These are phyloP conservation scores for Solanum medicagineum DNA, from an alignment of 257 asterid species.

Conservation along the genomic window DNA sequence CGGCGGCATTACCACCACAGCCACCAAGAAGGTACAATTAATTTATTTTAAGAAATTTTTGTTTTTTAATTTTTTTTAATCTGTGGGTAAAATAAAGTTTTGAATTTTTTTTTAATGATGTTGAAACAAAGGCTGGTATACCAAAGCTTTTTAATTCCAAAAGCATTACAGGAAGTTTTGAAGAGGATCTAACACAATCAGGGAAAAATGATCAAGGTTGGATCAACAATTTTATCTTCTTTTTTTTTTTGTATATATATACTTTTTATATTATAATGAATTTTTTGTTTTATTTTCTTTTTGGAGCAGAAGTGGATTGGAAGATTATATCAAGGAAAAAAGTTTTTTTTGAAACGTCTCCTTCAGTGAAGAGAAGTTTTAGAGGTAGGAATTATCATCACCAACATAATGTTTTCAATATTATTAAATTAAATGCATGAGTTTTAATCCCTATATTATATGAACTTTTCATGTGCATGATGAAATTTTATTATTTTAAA, in stretches of 20 bases:
- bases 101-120: neutral
- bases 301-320: slow-evolving; percentile 34
- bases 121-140: slow-evolving; percentile 33
- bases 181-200: slow-evolving; percentile 35
- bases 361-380: slow-evolving; percentile 14
- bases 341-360: slow-evolving; percentile 29
- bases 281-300: neutral
- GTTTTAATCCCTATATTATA: neutral
- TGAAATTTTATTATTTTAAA: neutral
- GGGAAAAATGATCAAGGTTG: slow-evolving; percentile 35
- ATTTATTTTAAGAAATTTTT: neutral
- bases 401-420: neutral
- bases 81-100: neutral
- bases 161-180: slow-evolving; percentile 35
- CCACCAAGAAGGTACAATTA: slow-evolving; percentile 32
- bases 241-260: neutral
- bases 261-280: neutral
- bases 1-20: slow-evolving; percentile 13
- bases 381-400: slow-evolving; percentile 20
- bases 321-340: slow-evolving; percentile 26
- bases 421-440: neutral
- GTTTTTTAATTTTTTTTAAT: neutral
- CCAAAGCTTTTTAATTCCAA: slow-evolving; percentile 59
- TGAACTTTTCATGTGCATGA: slow-evolving; percentile 18
- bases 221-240: neutral